A percentile compares a stretch with the other conserved stretches of the same genome.
Conservation (phyloP, 108 stramenopile species). For the Cyclotella cryptica region DNA sequence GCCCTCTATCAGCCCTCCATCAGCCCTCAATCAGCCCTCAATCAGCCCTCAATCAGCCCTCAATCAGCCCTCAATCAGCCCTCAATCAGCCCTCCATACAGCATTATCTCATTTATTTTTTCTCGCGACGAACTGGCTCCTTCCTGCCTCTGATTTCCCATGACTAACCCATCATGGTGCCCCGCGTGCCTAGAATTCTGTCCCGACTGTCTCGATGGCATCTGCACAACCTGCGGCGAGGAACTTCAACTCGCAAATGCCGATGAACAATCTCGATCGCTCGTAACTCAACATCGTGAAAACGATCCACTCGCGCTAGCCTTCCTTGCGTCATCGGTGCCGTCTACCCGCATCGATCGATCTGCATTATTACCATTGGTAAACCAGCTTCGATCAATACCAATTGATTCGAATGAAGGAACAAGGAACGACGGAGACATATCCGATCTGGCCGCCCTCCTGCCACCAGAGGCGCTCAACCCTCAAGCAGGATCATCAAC, state of each 20-base stretch:
- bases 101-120: too few species aligned
- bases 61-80: too few species aligned
- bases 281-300: not conserved
- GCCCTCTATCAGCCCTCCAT: too few species aligned
- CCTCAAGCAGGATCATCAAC: constrained; percentile 37
- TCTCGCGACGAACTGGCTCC: too few species aligned
- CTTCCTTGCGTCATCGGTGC: not conserved
- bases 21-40: too few species aligned
- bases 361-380: constrained; percentile 1
- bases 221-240: constrained; percentile 49
- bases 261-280: not conserved
- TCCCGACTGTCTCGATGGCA: constrained; percentile 8
- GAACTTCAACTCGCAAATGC: constrained; percentile 7
- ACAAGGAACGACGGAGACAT: constrained; percentile 2
- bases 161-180: constrained; percentile 17
- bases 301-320: constrained; percentile 5
- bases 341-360: not conserved
- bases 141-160: not conserved
- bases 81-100: too few species aligned
- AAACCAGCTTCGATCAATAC: not conserved
- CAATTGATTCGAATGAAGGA: not conserved
- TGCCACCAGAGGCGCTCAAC: constrained; percentile 51
- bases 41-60: too few species aligned
- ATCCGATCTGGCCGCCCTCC: constrained; percentile 2
- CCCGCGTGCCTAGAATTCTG: constrained; percentile 28